Evolutionary conservation across 2,329 filamentous ascomycete species (phyloP).

Genomic region (Alternaria brassicae): DNA sequence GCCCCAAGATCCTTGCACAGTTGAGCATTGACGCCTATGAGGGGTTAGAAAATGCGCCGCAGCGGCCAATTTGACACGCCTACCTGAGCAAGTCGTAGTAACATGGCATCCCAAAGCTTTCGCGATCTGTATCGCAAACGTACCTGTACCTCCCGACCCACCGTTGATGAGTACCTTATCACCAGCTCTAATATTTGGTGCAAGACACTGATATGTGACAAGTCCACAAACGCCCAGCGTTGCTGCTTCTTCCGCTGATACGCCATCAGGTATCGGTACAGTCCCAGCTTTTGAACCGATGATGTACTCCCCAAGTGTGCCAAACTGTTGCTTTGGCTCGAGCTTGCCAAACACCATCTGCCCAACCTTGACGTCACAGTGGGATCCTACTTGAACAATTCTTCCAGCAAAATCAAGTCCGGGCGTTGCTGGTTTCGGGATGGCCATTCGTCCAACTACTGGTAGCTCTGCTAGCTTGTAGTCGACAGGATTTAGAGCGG

Average conservation of each 20-base stretch:
- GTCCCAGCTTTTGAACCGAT: conserved; percentile 27
- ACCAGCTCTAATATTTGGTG: conserved; percentile 34
- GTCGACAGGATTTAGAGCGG: conserved; percentile 35
- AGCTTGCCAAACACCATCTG: conserved; percentile 34
- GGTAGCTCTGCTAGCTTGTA: conserved; percentile 32
- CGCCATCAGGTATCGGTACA: conserved; percentile 22
- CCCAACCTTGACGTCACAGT: conserved; percentile 16
- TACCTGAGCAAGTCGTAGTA: conserved; percentile 62
- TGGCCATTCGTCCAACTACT: conserved; percentile 25
- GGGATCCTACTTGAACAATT: conserved; percentile 14
- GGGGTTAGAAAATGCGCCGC: not conserved
- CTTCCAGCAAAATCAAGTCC: conserved; percentile 30
- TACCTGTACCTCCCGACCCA: conserved; percentile 66
- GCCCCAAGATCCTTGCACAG: conserved; percentile 66
- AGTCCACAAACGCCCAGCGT: conserved; percentile 31
- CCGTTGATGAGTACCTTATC: conserved; percentile 68
- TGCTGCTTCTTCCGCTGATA: conserved; percentile 22
- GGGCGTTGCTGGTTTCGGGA: conserved; percentile 31
- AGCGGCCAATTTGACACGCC: not conserved
- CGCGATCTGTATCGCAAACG: conserved; percentile 68
- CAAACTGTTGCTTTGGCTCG: conserved; percentile 32
- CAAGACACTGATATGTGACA: conserved; percentile 31
- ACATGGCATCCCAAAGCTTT: conserved; percentile 66
- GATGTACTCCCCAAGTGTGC: conserved; percentile 31
- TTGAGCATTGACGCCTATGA: conserved; percentile 58